Conservation (phyloP, 2,329 filamentous ascomycete species). For the Aspergillus costaricaensis region DNA sequence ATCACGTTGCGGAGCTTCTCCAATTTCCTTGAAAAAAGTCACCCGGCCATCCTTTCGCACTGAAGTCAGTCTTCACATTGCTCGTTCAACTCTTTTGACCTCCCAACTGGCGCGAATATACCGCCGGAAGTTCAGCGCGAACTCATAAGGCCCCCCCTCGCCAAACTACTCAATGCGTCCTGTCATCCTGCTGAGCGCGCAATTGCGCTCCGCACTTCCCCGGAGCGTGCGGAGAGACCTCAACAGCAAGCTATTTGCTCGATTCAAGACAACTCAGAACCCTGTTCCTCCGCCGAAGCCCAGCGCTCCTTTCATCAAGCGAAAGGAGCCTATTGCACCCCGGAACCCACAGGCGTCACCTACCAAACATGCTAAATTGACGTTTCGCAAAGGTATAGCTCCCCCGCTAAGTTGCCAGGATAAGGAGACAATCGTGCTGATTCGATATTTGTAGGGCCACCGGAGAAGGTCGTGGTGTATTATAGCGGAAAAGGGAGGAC, state of each 20-base stretch:
- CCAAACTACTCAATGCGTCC: constrained; percentile 24
- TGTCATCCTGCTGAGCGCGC: constrained; percentile 32
- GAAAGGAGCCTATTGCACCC: constrained; percentile 16
- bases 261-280: constrained; percentile 33
- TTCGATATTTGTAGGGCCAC: constrained; percentile 32
- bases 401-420: not conserved
- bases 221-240: constrained; percentile 30
- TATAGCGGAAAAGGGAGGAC: constrained; percentile 70
- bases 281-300: constrained; percentile 27
- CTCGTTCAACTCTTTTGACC: not conserved
- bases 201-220: constrained; percentile 32
- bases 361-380: constrained; percentile 27
- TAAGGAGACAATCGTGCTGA: constrained; percentile 4
- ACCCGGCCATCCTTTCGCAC: not conserved
- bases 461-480: constrained; percentile 65
- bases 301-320: constrained; percentile 20
- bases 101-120: not conserved
- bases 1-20: not conserved
- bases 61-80: too few relatives aligned
- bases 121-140: too few relatives aligned
- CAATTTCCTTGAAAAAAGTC: not conserved
- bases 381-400: constrained; percentile 31
- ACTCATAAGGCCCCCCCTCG: too few relatives aligned
- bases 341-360: constrained; percentile 20
- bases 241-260: constrained; percentile 28